Evolutionary conservation across 768 basidiomycete species (phyloP), one percentile per base, ranked within the genome.

Genomic region (Cytidiella melzeri): DNA sequence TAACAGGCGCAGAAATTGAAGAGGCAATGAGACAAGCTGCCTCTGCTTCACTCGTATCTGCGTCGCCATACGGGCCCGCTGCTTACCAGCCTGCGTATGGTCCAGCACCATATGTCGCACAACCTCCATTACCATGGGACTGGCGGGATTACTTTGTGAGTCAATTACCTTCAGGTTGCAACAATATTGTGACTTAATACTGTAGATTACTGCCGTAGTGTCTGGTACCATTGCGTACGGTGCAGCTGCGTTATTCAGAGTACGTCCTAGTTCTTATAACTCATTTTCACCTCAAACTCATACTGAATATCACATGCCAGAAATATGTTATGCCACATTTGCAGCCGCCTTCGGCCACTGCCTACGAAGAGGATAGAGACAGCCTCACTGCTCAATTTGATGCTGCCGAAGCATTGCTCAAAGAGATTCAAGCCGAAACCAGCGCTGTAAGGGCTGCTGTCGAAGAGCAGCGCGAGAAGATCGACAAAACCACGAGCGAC

Each of bases 61-160:
- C 56, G 6, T 11, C 51, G 9, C 59, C 61, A 44, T 53, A 52
- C 20, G 59, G 60, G 43, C 28, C 55, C 4, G 28, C 54, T 19
- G 43, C 58, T 1, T 77, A 77, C 60, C 51, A 66, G 47, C 58
- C 73, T 42, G 59, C 65, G 1, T 86, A 82, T 65, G 70, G 65
- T 2, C 68, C 73, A 18, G 67, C 72, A 53, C 63, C 69, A 13
- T 73, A 69, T 59, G 43, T 54, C 44, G 61, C 63, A 24, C 67
- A 76, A 54, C 73, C 73, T 13, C 67, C 67, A 21, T 60, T 68
- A 20, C 80, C 71, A 51, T 83, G 89, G 79, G 95, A 98, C 65
- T 99, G 96, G 96, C 75, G 94, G 50, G 96, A 99, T 68, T 92
- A 95, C 66, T 99, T 98, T 64, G 93, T 94, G 62, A 61, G 89